Evolutionary conservation across 2,329 filamentous ascomycete species (phyloP).

Genomic region (Monosporascus sp.): DNA sequence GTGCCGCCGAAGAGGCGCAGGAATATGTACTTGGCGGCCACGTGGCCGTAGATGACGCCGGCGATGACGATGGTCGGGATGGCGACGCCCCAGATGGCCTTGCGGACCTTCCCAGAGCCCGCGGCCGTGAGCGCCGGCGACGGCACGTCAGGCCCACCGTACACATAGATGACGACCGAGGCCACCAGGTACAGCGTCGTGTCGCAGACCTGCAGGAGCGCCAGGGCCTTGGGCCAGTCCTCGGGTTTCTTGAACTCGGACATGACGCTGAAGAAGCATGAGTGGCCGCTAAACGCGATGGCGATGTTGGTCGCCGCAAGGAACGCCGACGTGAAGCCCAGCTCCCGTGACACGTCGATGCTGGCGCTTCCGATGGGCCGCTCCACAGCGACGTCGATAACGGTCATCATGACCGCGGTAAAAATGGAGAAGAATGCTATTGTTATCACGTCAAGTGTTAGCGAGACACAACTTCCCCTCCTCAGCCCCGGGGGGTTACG

Average conservation of each 20-base stretch:
- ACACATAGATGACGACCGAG: conserved; percentile 63
- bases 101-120: conserved; percentile 44
- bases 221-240: conserved; percentile 49
- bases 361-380: conserved; percentile 29
- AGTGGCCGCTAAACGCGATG: conserved; percentile 60
- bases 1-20: conserved; percentile 56
- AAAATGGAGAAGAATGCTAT: conserved; percentile 55
- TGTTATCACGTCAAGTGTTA: neutral
- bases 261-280: conserved; percentile 64
- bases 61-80: conserved; percentile 66
- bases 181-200: conserved; percentile 59
- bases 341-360: conserved; percentile 29
- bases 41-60: conserved; percentile 64
- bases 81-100: conserved; percentile 63
- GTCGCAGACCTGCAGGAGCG: conserved; percentile 49
- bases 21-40: conserved; percentile 62
- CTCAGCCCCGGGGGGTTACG: too few species aligned
- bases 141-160: conserved; percentile 53
- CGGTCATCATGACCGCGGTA: conserved; percentile 56
- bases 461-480: neutral
- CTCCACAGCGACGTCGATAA: conserved; percentile 53
- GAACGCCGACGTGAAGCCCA: conserved; percentile 48
- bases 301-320: conserved; percentile 58
- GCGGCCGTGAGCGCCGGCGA: conserved; percentile 63
- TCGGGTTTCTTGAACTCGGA: conserved; percentile 56